Base-by-base conservation (phyloP, 495 filamentous ascomycete genomes). In the Lepraria neglecta region DNA sequence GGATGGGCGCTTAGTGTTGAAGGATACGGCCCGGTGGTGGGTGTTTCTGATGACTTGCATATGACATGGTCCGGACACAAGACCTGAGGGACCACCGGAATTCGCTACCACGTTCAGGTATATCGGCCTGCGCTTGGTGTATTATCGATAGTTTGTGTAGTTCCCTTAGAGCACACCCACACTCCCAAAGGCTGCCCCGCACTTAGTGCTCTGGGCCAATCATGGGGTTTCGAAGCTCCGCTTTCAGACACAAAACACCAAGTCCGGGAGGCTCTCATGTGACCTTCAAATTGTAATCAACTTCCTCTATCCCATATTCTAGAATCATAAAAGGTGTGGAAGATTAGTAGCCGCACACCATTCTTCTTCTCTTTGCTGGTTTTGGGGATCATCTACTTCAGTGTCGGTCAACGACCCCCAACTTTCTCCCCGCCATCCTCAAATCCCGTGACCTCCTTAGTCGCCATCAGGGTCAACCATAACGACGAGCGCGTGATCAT, bases 401-500 rank as follows among this genome's bases (percentile, higher is more conserved):
- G 24, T 24, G n/a, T 27, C 45, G 27, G 31, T 57, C 40, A 14
- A 47, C 27, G 19, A 46, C 30, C 31, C 14, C 17, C 42, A 58
- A 31, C 14, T 35, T 42, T 59, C 21, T 52, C 21, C 50, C 58
- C 58, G 51, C 40, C 24, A 10, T 11, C 35, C 24, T 48, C 47
- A n/a, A 60, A 60, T 60, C 58, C 58, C 58, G 58, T 60, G 58
- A 60, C 58, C 40, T 31, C 48, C 27, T 52, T 52, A 52, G 48
- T 52, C 27, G 24, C 47, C 48, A 38, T 60, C 33, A 52, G 35
- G 35, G 46, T 59, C 57, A 38, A 59, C 44, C 46, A 59, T 30
- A 33, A 52, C 48, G 48, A 52, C 58, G 40, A 60, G 58, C 58
- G 58, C 58, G 58, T 60, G 58, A 60, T 52, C 58, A 60, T 40